Base-by-base conservation (phyloP, 768 basidiomycete genomes). In the Tricholoma sp. region DNA sequence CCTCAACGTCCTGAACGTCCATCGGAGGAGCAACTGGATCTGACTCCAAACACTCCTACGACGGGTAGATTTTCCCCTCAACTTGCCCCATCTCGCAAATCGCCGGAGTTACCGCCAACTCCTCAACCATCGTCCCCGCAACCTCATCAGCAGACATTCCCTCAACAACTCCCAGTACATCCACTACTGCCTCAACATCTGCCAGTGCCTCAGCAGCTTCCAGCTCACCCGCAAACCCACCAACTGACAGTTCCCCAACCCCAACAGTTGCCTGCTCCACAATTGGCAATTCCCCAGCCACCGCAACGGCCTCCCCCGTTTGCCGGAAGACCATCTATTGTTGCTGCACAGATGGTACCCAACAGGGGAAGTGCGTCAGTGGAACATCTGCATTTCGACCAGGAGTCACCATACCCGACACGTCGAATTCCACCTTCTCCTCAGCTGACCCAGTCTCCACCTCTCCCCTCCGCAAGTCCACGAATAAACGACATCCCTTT, bases 361-460 rank as follows among this genome's bases (percentile, higher is more conserved):
- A 52, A 63, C 28, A 65, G 70, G 62, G 61, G 68, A 13, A 63
- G 63, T 33, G 65, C 69, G 29, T 62, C 65, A 10, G 58, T 78
- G 41, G 80, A 81, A 59, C 76, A 78, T 17, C 73, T 89, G 54
- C 79, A 81, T 50, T 87, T 88, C 69, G 84, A 92, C 68, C 88
- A 88, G 61, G 86, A 91, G 59, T 81, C 85, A 1, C 84, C 82
- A 20, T 88, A 88, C 69, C 83, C 88, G 15, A 74, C 70, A 34
- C 76, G 76, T 41, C 67, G 68, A 18, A 56, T 68, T 31, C 64
- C 65, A 54, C 50, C 62, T 31, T 61, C 65, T 36, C 64, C 68
- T 53, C 61, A 58, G 17, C 61, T 54, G 2, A 28, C 56, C 52
- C 56, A 62, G 58, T 66, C 70, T 20, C 67, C 70, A 28, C 72